Evolutionary conservation across 2,329 filamentous ascomycete species (phyloP).

Genomic region (Fonsecaea erecta): DNA sequence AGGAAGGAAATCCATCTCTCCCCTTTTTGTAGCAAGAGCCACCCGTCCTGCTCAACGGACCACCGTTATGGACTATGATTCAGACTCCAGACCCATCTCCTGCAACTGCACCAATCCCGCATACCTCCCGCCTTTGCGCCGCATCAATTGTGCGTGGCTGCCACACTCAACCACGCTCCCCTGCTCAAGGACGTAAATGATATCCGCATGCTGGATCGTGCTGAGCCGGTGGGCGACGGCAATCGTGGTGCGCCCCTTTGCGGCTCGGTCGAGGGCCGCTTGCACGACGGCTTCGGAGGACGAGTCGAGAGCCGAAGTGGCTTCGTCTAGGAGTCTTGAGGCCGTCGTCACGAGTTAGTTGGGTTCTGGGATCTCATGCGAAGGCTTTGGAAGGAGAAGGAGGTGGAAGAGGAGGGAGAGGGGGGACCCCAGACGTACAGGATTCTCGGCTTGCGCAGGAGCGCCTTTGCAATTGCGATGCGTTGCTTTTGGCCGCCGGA

Average conservation of each 20-base stretch:
- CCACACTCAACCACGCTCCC: conserved; percentile 66
- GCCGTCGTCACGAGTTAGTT: not conserved
- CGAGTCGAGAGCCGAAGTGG: conserved; percentile 77
- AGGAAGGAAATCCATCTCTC: too few relatives aligned
- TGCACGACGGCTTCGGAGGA: conserved; percentile 69
- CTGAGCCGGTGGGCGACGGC: conserved; percentile 77
- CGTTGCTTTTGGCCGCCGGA: conserved; percentile 65
- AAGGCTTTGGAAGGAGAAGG: not conserved
- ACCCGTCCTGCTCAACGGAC: too few relatives aligned
- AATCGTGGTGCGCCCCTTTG: conserved; percentile 67
- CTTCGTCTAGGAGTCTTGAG: conserved; percentile 70
- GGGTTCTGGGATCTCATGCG: not conserved
- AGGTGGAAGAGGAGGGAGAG: not conserved
- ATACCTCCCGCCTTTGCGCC: conserved; percentile 53
- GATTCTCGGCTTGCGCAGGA: conserved; percentile 59
- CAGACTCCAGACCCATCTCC: too few relatives aligned
- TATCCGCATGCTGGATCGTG: conserved; percentile 75
- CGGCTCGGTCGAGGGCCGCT: conserved; percentile 66
- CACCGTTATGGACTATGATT: not conserved
- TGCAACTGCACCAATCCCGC: conserved; percentile 51
- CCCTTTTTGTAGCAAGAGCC: too few relatives aligned
- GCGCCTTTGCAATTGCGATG: conserved; percentile 60
- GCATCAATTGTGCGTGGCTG: conserved; percentile 62
- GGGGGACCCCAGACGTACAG: not conserved
- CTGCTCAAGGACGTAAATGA: conserved; percentile 77